Conservation (phyloP, 768 basidiomycete genomes). For the Sporobolomyces pararoseus region DNA sequence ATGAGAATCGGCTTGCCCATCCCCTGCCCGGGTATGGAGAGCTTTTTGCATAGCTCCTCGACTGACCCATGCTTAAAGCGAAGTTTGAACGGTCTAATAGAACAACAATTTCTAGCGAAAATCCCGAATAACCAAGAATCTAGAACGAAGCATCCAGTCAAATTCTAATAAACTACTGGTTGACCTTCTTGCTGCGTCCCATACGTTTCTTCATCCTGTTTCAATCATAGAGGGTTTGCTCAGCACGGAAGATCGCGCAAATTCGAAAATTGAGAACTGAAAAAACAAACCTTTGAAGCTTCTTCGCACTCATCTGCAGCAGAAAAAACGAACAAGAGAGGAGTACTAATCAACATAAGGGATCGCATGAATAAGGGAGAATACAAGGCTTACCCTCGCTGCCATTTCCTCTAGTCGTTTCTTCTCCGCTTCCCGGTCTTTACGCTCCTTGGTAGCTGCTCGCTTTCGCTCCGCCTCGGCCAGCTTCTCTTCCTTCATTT, state of each 20-base stretch:
- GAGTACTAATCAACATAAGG: too few species aligned
- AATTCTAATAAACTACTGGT: slow-evolving; percentile 14
- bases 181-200: slow-evolving; percentile 44
- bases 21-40: too few species aligned
- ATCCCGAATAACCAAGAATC: neutral
- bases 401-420: slow-evolving; percentile 41
- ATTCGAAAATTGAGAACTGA: neutral
- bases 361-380: too few species aligned
- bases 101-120: too few species aligned
- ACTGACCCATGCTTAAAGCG: too few species aligned
- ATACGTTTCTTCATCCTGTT: slow-evolving; percentile 45
- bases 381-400: slow-evolving; percentile 24
- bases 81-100: too few species aligned
- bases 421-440: slow-evolving; percentile 43
- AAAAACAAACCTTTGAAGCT: slow-evolving; percentile 40
- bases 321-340: too few species aligned
- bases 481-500: slow-evolving; percentile 43
- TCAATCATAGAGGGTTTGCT: neutral
- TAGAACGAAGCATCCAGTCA: neutral
- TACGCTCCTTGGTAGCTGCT: slow-evolving; percentile 33
- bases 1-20: too few species aligned
- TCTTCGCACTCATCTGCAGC: slow-evolving; percentile 45
- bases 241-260: neutral
- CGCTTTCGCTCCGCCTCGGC: slow-evolving; percentile 37
- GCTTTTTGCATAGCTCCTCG: too few species aligned